Evolutionary conservation across 1,139 yeast genomes (phyloP), one percentile per base, ranked within the genome.

Genomic region (Arxiozyma telluris): DNA sequence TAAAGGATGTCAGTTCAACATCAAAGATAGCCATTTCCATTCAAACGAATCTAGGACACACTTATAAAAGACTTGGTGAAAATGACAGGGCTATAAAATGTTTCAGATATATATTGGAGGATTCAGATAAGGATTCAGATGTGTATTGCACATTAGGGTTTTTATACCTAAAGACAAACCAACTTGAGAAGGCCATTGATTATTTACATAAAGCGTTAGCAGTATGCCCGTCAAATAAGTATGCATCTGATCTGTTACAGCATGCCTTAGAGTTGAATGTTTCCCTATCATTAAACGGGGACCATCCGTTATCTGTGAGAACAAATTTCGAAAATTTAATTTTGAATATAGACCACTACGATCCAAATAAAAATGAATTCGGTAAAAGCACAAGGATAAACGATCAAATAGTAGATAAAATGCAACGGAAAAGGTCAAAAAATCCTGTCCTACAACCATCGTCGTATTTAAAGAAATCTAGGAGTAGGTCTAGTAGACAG

Each of bases 21-120:
- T 83, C 93, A 6, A 84, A 82, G 60, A 87, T 94, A 0, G 87
- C 96, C 88, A 75, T 85, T 0, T 86, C 96, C 3, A 87, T 94
- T 41, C 90, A 88, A 68, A 80, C 91, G 22, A 94, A 94, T 67
- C 74, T 93, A 56, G 98, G 96, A 0, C 98, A 91, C 69, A 96
- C 93, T 3, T 88, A 85, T 67, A 75, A 98, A 55, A 77, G 89
- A 53, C 70, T 82, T 54, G 83, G 81, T 53, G 77, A 79, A 54
- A 80, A 76, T 55, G 80, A 81, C 50, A 80, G 82, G 63, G 87
- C 98, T 0, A 74, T 90, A 47, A 79, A 76, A 44, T 86, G 87
- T 64, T 90, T 93, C 68, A 82, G 82, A 57, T 84, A 84, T 61
- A 96, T 93, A 5, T 69, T 87, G 44, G 81, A 81, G 57, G 75